Evolutionary conservation across 768 basidiomycete species (phyloP), one percentile per base, ranked within the genome.

Genomic region (Russula earlei): DNA sequence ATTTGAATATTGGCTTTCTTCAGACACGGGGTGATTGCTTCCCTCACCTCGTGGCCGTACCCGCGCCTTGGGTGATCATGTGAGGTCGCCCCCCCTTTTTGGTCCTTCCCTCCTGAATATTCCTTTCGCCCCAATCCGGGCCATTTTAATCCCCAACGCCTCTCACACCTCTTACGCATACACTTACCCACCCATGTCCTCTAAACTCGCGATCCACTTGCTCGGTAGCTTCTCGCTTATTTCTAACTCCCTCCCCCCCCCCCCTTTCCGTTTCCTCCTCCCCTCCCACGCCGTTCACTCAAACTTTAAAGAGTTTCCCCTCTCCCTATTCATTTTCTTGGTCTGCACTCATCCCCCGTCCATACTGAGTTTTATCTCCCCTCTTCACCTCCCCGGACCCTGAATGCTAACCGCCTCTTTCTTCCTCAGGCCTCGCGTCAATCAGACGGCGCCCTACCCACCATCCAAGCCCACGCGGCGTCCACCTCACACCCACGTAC

Each of bases 391-490:
- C 9, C 41, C 25, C 25, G 19, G 17, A 38, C 40, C 54, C 19
- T 54, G 57, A 53, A 54, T 54, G 47, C 57, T 58, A 19, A 58
- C 38, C 40, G 4, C 19, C 25, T 44, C 38, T 29, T 37, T 14
- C 19, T 45, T 34, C 51, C 6, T 49, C 40, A 58, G 57, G 52
- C 48, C 57, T 49, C 57, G 57, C 41, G 46, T 49, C 29, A 49
- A 20, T n/a, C 57, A 52, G 5, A 36, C 57, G n/a, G 57, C 57
- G n/a, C 62, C 62, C n/a, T 62, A 62, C 44, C 62, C 62, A 29
- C 55, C 62, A 50, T 51, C 59, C 41, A 62, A 62, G 29, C 62
- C 62, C 44, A 41, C 59, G 31, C 59, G 59, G 37, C 62, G 62
- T 49, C 59, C 62, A 27, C 17, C 50, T 36, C 59, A 60, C 55